Percentiles rank a stretch among this genome's conserved stretches.
Evolutionary conservation across 306 rosid species (phyloP).

Genomic region (Macrotyloma uniflorum): DNA sequence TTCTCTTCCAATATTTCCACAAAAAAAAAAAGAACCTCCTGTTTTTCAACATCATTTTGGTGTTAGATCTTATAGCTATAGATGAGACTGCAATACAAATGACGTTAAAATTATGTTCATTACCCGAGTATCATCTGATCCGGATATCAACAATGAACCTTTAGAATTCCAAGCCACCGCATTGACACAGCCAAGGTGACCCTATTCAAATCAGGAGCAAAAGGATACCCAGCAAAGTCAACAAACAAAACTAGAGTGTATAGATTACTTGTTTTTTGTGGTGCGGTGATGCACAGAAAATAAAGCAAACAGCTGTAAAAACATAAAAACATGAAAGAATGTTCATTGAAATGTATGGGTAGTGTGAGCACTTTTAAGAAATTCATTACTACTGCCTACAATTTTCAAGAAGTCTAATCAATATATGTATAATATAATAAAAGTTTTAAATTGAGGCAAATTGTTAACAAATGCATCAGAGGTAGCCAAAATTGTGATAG

Average conservation of each 20-base stretch:
- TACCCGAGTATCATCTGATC: conserved; percentile 97
- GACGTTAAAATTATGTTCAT: conserved; percentile 10
- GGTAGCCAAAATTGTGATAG: too few species aligned
- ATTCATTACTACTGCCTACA: too few species aligned
- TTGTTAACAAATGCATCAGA: too few species aligned
- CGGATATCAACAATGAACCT: conserved; percentile 89
- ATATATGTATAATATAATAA: too few species aligned
- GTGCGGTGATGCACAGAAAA: not conserved
- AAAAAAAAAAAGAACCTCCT: conserved; percentile 15
- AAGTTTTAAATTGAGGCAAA: too few species aligned
- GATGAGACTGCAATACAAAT: not conserved
- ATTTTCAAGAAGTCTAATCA: too few species aligned
- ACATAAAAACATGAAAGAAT: not conserved
- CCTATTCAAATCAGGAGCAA: conserved; percentile 55
- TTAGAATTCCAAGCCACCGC: conserved; percentile 90
- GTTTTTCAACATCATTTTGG: not conserved
- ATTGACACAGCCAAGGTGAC: conserved; percentile 94
- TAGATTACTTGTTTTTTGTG: not conserved
- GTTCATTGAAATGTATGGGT: not conserved
- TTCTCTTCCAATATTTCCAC: not conserved
- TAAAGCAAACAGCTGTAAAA: not conserved
- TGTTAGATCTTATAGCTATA: conserved; percentile 1
- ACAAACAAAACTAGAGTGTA: not conserved
- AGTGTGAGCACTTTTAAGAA: too few species aligned
- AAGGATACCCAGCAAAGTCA: not conserved